Evolutionary conservation across 768 basidiomycete species (phyloP).

Genomic region (Crepidotus variabilis): DNA sequence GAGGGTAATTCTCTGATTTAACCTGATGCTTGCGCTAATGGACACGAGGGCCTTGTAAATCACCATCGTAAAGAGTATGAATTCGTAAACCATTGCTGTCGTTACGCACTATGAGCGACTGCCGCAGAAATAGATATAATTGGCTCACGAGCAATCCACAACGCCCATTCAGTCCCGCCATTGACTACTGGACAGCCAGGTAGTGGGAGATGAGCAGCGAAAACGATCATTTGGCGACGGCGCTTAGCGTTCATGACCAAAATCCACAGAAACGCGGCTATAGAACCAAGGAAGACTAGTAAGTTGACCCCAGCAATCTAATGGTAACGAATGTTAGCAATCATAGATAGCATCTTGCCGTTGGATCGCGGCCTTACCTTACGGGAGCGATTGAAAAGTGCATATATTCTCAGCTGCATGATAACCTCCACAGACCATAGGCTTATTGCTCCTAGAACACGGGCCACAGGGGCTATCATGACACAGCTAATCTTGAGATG

Average conservation of each 20-base stretch:
- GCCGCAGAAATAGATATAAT: not conserved
- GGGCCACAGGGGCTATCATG: conserved; percentile 39
- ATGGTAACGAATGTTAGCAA: not conserved
- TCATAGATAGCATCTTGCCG: not conserved
- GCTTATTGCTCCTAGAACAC: conserved; percentile 38
- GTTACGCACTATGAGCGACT: not conserved
- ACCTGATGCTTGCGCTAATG: conserved; percentile 18
- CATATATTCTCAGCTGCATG: conserved; percentile 46
- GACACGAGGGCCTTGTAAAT: conserved; percentile 30
- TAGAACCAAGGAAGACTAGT: conserved; percentile 35
- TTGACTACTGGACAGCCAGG: conserved; percentile 40
- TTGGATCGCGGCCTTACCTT: conserved; percentile 14
- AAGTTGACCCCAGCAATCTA: conserved; percentile 37
- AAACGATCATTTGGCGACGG: conserved; percentile 32
- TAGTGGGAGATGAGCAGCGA: conserved; percentile 30
- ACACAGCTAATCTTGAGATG: conserved; percentile 30
- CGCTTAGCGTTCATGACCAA: conserved; percentile 32
- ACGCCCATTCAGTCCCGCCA: conserved; percentile 38
- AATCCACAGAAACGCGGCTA: conserved; percentile 39
- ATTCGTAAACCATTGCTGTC: conserved; percentile 37
- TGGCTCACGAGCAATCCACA: conserved; percentile 39
- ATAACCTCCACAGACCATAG: conserved; percentile 47
- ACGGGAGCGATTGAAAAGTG: conserved; percentile 36
- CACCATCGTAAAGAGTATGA: conserved; percentile 37
- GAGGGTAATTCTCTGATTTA: conserved; percentile 24